These are phyloP conservation scores for Daldinia concentrica DNA, from an alignment of 495 filamentous ascomycete species.

Conservation along the genomic window DNA sequence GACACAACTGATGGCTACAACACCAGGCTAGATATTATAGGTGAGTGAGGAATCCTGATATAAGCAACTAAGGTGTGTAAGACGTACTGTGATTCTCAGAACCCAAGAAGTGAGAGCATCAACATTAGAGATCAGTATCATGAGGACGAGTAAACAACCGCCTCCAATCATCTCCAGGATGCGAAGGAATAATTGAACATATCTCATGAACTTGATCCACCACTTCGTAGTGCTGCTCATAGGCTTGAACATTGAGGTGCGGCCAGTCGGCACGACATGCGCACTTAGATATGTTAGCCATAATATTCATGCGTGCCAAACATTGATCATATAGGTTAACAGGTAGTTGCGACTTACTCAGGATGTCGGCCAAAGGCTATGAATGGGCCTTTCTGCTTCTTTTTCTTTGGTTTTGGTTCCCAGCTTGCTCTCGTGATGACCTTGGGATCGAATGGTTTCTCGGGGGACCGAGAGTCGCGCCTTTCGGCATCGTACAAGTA, in stretches of 20 bases:
- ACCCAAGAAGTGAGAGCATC: slow-evolving; percentile 72
- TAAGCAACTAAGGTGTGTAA: background rate
- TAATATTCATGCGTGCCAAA: slow-evolving; percentile 22
- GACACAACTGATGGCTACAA: slow-evolving; percentile 72
- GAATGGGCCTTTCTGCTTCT: slow-evolving; percentile 76
- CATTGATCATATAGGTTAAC: background rate
- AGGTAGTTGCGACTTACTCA: slow-evolving; percentile 65
- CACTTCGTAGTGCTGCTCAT: slow-evolving; percentile 77
- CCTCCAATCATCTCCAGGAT: slow-evolving; percentile 71
- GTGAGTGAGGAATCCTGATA: slow-evolving; percentile 3
- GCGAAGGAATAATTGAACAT: slow-evolving; percentile 72
- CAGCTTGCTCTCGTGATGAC: slow-evolving; percentile 78
- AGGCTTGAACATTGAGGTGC: slow-evolving; percentile 53
- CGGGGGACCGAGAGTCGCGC: slow-evolving; percentile 57
- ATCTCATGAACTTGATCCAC: slow-evolving; percentile 71
- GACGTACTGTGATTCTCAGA: slow-evolving; percentile 76
- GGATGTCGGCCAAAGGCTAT: slow-evolving; percentile 83
- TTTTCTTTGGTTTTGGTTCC: slow-evolving; percentile 61
- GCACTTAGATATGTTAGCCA: slow-evolving; percentile 44
- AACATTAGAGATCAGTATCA: slow-evolving; percentile 76
- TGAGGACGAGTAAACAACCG: slow-evolving; percentile 73
- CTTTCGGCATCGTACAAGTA: slow-evolving; percentile 75
- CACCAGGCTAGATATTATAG: slow-evolving; percentile 63
- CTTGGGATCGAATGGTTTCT: slow-evolving; percentile 80
- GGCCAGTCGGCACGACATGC: slow-evolving; percentile 45